A percentile compares a stretch with the other conserved stretches of the same genome.
Evolutionary conservation across 225 moss, liverwort and hornwort species (phyloP).

Genomic region (Marchantia paleacea): DNA sequence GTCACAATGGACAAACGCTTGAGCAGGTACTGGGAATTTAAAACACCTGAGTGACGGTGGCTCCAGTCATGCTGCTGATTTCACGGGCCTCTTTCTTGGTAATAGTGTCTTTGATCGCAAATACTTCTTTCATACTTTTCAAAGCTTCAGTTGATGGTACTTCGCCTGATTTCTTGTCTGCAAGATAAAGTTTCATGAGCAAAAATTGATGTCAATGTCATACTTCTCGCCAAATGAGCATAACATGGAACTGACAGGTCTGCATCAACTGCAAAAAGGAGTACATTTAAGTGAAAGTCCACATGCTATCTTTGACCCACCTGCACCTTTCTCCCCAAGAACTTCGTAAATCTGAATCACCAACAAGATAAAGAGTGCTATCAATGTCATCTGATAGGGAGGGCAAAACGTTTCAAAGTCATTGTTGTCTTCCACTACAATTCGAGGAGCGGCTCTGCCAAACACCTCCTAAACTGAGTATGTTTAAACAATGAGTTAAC

Average conservation of each 20-base stretch:
- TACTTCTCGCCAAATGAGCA: neutral
- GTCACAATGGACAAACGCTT: neutral
- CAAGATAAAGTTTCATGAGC: neutral
- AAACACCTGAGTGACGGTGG: slow-evolving; percentile 74
- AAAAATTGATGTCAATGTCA: neutral
- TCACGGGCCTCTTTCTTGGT: slow-evolving; percentile 81
- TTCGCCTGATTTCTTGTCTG: slow-evolving; percentile 55
- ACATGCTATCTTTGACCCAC: slow-evolving; percentile 19
- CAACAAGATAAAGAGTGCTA: neutral
- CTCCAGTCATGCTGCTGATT: slow-evolving; percentile 63
- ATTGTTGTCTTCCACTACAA: too few species aligned
- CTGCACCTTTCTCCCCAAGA: slow-evolving; percentile 35
- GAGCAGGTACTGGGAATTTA: neutral
- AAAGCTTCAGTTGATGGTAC: slow-evolving; percentile 53
- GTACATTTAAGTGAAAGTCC: neutral
- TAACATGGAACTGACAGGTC: too few species aligned
- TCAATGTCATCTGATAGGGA: neutral
- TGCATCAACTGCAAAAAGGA: neutral
- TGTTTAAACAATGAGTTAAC: too few species aligned
- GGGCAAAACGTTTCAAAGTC: too few species aligned
- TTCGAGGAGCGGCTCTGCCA: too few species aligned
- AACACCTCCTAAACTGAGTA: too few species aligned
- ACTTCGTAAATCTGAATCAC: slow-evolving; percentile 35
- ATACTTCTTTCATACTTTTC: slow-evolving; percentile 59
- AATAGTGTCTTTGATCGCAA: slow-evolving; percentile 89